phyloP scores from a whole-genome alignment of 2,329 filamentous ascomycete genomes.

The Zopfia rhizophila region DNA sequence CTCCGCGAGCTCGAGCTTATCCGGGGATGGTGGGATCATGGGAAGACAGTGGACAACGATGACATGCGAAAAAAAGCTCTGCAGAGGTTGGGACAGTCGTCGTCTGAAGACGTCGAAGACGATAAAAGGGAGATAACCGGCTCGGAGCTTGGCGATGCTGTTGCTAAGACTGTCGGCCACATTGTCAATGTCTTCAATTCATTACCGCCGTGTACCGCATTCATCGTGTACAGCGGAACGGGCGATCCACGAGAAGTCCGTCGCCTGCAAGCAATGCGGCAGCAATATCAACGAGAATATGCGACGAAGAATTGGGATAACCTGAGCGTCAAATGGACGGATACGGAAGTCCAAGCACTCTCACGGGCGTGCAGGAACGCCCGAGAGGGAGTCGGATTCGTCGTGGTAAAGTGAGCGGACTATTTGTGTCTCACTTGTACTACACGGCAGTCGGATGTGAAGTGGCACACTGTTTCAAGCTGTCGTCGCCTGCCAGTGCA shows the following conservation, averaged over 20 bases:
- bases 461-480: conserved; percentile 38
- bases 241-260: conserved; percentile 68
- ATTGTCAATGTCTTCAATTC: conserved; percentile 65
- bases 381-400: conserved; percentile 67
- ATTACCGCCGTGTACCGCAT: conserved; percentile 68
- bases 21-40: conserved; percentile 69
- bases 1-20: conserved; percentile 69
- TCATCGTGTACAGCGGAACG: conserved; percentile 72
- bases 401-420: conserved; percentile 64
- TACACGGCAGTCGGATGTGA: conserved; percentile 21
- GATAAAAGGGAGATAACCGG: conserved; percentile 34
- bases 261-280: conserved; percentile 66
- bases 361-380: conserved; percentile 66
- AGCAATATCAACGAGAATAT: conserved; percentile 67
- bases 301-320: conserved; percentile 71
- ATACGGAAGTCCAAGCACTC: conserved; percentile 69
- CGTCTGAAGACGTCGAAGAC: conserved; percentile 23
- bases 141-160: conserved; percentile 55
- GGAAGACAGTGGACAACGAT: conserved; percentile 51
- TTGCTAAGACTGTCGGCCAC: conserved; percentile 61
- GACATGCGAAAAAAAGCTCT: conserved; percentile 39
- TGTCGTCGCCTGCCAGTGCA: conserved; percentile 18
- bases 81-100: conserved; percentile 33
- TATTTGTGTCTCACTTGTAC: conserved; percentile 43
- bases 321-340: conserved; percentile 71